Percentiles rank a stretch among this genome's conserved stretches.
Conservation (phyloP, 768 basidiomycete genomes). For the Goffeauzyma gilvescens region DNA sequence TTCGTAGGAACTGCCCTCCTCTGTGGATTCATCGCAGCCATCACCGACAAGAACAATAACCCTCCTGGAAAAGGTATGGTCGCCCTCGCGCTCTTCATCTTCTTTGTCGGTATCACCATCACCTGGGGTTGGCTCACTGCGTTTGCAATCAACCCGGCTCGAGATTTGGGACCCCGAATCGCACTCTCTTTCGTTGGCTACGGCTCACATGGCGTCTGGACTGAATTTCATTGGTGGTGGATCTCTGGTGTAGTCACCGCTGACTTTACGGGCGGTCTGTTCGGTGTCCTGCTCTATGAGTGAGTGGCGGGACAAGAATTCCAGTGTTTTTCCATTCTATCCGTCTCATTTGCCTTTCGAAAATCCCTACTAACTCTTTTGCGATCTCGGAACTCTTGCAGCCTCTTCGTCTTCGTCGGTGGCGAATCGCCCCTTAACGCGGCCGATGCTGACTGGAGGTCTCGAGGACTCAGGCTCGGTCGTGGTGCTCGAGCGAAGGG, state of each 20-base stretch:
- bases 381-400: conserved; percentile 5
- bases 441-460: conserved; percentile 34
- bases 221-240: neutral
- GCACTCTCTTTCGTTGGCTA: neutral
- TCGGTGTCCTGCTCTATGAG: neutral
- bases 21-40: neutral
- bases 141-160: conserved; percentile 4
- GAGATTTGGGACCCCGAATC: neutral
- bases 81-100: conserved; percentile 1
- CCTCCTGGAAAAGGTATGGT: neutral
- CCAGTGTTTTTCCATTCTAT: too few species aligned
- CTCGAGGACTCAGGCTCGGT: neutral
- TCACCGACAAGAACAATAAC: conserved; percentile 1
- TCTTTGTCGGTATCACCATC: conserved; percentile 3
- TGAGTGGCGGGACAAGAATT: neutral
- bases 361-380: neutral
- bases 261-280: neutral
- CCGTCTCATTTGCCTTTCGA: neutral
- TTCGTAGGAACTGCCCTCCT: neutral
- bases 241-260: neutral
- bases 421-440: conserved; percentile 34
- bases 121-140: conserved; percentile 3
- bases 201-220: neutral
- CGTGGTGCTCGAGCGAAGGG: neutral
- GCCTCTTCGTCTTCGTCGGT: conserved; percentile 2